These are phyloP conservation scores for Aureobasidium sp. DNA, from an alignment of 2,329 filamentous ascomycete species.

Conservation along the genomic window DNA sequence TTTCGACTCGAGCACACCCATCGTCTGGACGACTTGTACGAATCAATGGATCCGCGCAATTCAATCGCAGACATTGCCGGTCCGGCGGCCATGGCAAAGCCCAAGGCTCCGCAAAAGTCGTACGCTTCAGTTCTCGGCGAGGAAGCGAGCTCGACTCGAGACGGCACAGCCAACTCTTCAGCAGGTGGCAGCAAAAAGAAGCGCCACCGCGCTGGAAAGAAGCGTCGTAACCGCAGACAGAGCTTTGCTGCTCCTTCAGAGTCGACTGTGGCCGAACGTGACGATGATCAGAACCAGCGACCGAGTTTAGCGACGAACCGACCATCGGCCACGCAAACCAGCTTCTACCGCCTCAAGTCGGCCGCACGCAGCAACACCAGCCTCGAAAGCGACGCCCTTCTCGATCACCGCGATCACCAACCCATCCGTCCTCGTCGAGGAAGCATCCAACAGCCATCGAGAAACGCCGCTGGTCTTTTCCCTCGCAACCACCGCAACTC, in stretches of 20 bases:
- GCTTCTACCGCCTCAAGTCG: conserved; percentile 47
- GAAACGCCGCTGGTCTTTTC: neutral
- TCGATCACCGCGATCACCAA: conserved; percentile 60
- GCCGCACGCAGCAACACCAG: conserved; percentile 71
- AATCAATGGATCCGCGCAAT: conserved; percentile 9
- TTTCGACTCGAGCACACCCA: neutral
- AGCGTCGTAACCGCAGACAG: conserved; percentile 66
- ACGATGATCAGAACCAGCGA: conserved; percentile 42
- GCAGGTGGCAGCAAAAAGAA: conserved; percentile 49
- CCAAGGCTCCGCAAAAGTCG: neutral
- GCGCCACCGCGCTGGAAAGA: conserved; percentile 69
- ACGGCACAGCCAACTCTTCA: neutral
- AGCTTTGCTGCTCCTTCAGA: conserved; percentile 67
- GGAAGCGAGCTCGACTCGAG: neutral
- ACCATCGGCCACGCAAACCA: conserved; percentile 32
- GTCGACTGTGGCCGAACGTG: conserved; percentile 41
- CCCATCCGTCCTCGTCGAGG: conserved; percentile 35
- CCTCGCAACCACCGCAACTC: conserved; percentile 13
- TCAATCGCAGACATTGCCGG: conserved; percentile 4
- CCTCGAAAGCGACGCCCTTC: conserved; percentile 76
- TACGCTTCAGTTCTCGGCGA: neutral
- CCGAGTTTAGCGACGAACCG: conserved; percentile 34
- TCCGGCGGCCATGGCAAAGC: conserved; percentile 5
- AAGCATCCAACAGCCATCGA: conserved; percentile 34
- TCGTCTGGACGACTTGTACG: neutral